A percentile compares a stretch with the other conserved stretches of the same genome.
Evolutionary conservation across 345 rosid genomes (phyloP).

Genomic region (Boechera stricta): DNA sequence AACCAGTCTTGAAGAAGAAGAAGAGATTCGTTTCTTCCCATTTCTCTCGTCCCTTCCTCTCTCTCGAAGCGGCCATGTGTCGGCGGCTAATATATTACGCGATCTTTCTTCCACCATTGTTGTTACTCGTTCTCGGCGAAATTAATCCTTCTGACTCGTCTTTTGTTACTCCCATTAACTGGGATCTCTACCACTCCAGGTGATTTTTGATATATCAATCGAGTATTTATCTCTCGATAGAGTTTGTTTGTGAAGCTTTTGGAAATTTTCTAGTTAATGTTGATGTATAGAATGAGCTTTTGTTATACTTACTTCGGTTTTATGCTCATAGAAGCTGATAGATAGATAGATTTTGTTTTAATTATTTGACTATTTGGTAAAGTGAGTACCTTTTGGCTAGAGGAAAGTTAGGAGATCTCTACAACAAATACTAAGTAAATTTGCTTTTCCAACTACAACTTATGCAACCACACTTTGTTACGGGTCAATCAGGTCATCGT

Average conservation of each 20-base stretch:
- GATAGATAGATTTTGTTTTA: too few species aligned
- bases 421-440: neutral
- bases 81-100: constrained; percentile 20
- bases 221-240: too few species aligned
- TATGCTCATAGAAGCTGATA: too few species aligned
- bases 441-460: neutral
- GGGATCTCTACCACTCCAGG: constrained; percentile 90
- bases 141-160: constrained; percentile 45
- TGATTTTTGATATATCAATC: neutral
- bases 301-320: neutral
- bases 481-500: neutral
- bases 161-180: constrained; percentile 65
- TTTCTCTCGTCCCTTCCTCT: constrained; percentile 32
- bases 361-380: neutral
- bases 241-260: neutral
- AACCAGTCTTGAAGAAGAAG: neutral
- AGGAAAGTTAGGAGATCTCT: too few species aligned
- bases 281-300: too few species aligned
- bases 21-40: constrained; percentile 29
- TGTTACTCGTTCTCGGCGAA: constrained; percentile 30
- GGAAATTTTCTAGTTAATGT: neutral
- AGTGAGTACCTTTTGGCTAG: neutral
- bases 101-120: constrained; percentile 26
- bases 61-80: constrained; percentile 41
- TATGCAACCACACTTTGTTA: neutral